Percentiles rank a stretch among this genome's conserved stretches.
Conservation (phyloP, 345 rosid species). For the Trapa incisa region DNA sequence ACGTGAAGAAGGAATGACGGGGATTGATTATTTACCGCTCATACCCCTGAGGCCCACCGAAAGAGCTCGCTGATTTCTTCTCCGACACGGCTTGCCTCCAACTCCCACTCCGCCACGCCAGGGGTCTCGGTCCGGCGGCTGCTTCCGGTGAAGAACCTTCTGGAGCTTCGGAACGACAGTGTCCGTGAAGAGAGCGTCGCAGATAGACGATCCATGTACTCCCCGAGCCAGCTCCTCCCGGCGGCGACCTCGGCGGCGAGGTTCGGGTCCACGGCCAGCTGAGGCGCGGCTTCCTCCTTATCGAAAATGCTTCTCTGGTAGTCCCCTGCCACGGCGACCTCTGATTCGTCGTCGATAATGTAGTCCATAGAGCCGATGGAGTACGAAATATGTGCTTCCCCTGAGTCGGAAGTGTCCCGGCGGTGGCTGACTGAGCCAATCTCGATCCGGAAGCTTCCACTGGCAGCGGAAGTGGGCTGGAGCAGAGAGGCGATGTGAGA, state of each 20-base stretch:
- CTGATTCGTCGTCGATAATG: conserved; percentile 60
- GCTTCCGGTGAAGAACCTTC: conserved; percentile 67
- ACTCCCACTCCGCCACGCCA: conserved; percentile 38
- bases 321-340: conserved; percentile 29
- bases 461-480: conserved; percentile 11
- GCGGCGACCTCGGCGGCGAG: conserved; percentile 46
- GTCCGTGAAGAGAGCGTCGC: conserved; percentile 56
- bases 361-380: conserved; percentile 82
- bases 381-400: conserved; percentile 37
- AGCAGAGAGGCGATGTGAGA: conserved; percentile 39
- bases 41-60: conserved; percentile 84
- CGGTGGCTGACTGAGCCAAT: conserved; percentile 78
- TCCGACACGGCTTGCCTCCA: conserved; percentile 49
- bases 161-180: conserved; percentile 61
- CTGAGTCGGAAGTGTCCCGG: conserved; percentile 18
- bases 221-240: conserved; percentile 75
- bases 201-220: conserved; percentile 71
- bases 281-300: conserved; percentile 33
- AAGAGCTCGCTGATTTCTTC: conserved; percentile 88
- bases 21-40: conserved; percentile 16
- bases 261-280: conserved; percentile 20
- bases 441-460: conserved; percentile 67
- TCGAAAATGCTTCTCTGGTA: conserved; percentile 39
- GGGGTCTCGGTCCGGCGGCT: conserved; percentile 57
- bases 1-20: background rate